Conservation (phyloP, 495 filamentous ascomycete genomes). For the Neurospora africana region DNA sequence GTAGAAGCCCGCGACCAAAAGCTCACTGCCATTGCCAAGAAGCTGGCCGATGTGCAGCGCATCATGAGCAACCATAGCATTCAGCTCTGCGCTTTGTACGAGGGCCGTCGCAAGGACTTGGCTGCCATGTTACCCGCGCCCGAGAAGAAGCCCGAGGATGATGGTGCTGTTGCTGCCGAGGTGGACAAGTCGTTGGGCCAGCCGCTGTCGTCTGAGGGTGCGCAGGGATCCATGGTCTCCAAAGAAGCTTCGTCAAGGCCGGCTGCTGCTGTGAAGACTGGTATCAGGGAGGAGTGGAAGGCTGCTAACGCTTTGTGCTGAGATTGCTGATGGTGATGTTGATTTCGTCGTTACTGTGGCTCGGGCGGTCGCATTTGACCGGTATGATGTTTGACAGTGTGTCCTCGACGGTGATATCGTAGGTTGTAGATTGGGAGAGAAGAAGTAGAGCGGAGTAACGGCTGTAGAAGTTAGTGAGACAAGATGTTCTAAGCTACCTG, state of each 20-base stretch:
- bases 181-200: neutral
- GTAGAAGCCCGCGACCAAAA: constrained; percentile 14
- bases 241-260: neutral
- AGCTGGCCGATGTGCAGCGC: constrained; percentile 14
- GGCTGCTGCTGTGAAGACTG: neutral
- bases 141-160: neutral
- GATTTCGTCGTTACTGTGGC: neutral
- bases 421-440: neutral
- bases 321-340: neutral
- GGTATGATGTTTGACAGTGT: neutral
- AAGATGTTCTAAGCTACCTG: neutral
- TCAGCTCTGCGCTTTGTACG: constrained; percentile 16
- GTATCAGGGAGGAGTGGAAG: neutral
- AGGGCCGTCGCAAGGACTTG: constrained; percentile 14
- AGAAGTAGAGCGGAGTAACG: neutral
- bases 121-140: neutral
- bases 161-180: neutral
- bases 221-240: neutral
- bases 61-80: constrained; percentile 14
- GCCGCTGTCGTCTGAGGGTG: neutral
- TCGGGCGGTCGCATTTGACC: neutral
- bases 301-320: neutral
- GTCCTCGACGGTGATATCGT: neutral
- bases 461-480: neutral
- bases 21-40: constrained; percentile 8